Conservation (phyloP, 2,329 filamentous ascomycete genomes). For the Escovopsis sp. region DNA sequence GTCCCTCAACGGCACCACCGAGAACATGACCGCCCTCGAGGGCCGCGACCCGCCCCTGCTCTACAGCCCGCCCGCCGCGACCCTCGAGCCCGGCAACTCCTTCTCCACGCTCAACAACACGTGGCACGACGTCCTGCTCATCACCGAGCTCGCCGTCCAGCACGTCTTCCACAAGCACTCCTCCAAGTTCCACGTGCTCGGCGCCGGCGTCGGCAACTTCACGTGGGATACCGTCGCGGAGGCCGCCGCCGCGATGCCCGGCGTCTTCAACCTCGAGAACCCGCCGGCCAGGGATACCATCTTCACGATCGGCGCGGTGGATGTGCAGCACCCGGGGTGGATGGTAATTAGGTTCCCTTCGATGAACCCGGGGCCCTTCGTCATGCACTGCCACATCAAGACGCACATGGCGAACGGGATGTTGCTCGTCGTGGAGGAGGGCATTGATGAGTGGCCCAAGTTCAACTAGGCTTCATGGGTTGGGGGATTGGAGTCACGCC, state of each 20-base stretch:
- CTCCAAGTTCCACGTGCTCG: constrained; percentile 43
- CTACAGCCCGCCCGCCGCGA: constrained; percentile 24
- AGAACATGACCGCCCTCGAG: constrained; percentile 24
- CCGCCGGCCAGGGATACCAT: constrained; percentile 36
- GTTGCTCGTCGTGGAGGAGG: constrained; percentile 35
- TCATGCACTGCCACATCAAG: constrained; percentile 41
- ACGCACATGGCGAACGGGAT: constrained; percentile 40
- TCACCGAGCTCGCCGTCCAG: constrained; percentile 26
- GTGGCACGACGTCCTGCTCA: constrained; percentile 42
- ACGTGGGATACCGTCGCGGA: constrained; percentile 37
- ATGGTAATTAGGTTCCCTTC: constrained; percentile 37
- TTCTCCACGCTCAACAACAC: constrained; percentile 29
- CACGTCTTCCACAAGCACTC: constrained; percentile 52
- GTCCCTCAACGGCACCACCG: constrained; percentile 32
- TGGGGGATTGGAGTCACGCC: no score
- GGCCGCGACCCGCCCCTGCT: constrained; percentile 24
- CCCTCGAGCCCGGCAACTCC: constrained; percentile 27
- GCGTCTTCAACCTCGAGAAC: constrained; percentile 39
- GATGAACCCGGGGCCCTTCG: constrained; percentile 35
- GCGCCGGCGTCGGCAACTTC: constrained; percentile 33
- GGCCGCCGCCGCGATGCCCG: constrained; percentile 29
- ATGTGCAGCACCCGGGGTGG: constrained; percentile 18
- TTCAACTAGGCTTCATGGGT: no score
- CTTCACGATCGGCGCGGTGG: constrained; percentile 9
- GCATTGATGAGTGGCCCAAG: constrained; percentile 26